phyloP scores from a whole-genome alignment of 2,329 filamentous ascomycete species.

The Pyricularia sp. region DNA sequence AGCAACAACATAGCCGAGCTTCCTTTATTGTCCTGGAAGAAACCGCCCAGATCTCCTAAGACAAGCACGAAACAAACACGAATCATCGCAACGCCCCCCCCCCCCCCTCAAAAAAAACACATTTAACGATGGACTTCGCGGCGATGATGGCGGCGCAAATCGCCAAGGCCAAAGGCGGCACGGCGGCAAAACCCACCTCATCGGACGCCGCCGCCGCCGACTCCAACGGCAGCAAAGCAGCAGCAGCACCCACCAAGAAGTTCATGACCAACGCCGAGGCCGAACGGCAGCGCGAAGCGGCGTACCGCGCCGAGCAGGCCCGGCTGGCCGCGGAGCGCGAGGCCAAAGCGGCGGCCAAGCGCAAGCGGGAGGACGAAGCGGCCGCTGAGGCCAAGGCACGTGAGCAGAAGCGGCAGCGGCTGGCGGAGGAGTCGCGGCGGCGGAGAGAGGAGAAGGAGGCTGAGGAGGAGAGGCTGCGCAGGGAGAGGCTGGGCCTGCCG shows the following conservation, averaged over 20 bases:
- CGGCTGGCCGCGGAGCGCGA: slow-evolving; percentile 62
- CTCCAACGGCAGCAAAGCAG: slow-evolving; percentile 2
- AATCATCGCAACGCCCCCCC: neutral
- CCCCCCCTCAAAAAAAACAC: neutral
- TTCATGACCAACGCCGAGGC: slow-evolving; percentile 79
- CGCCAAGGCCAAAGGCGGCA: slow-evolving; percentile 59
- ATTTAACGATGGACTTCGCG: slow-evolving; percentile 78
- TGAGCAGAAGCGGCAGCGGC: slow-evolving; percentile 70
- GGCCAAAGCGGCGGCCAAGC: slow-evolving; percentile 65
- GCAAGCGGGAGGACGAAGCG: slow-evolving; percentile 82
- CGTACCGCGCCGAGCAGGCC: slow-evolving; percentile 75
- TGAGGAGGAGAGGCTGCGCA: slow-evolving; percentile 60
- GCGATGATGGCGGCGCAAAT: slow-evolving; percentile 90
- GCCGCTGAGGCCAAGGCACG: slow-evolving; percentile 57
- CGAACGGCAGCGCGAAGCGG: slow-evolving; percentile 71
- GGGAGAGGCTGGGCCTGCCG: slow-evolving; percentile 73
- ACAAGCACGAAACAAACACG: neutral
- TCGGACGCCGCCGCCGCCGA: neutral
- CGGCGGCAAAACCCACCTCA: slow-evolving; percentile 16
- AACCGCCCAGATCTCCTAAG: neutral
- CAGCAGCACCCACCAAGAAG: slow-evolving; percentile 44
- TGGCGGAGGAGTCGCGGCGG: slow-evolving; percentile 71
- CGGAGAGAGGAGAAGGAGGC: slow-evolving; percentile 45
- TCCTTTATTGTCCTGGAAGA: neutral
- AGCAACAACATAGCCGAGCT: neutral